Conservation (phyloP, 192 early-diverging fungal species). For the Backusella liffmaniae region DNA sequence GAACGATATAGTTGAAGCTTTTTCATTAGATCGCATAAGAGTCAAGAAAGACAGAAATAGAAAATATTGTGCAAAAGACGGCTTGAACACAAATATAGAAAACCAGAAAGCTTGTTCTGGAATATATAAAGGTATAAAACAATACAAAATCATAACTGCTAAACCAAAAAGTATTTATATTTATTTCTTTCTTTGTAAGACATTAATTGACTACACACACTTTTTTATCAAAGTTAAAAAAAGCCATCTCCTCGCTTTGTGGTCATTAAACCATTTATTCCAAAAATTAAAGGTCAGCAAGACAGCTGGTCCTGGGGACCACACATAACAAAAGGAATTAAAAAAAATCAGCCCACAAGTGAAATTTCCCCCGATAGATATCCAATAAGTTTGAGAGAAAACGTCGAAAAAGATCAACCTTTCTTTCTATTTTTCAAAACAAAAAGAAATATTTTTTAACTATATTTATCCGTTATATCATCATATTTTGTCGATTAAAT, state of each 20-base stretch:
- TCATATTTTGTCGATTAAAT: background rate
- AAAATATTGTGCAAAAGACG: background rate
- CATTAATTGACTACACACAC: background rate
- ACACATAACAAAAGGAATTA: slow-evolving; percentile 1
- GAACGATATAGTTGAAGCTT: background rate
- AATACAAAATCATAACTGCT: background rate
- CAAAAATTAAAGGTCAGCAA: slow-evolving; percentile 1
- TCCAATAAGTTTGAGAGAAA: background rate
- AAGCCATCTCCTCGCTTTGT: background rate
- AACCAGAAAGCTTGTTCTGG: background rate
- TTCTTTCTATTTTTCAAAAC: slow-evolving; percentile 5
- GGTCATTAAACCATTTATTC: background rate
- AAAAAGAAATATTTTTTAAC: background rate
- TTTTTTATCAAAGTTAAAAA: background rate
- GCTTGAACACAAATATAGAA: background rate
- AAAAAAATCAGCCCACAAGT: slow-evolving; percentile 18
- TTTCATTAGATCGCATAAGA: background rate
- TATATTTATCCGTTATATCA: background rate
- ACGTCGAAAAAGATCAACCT: background rate
- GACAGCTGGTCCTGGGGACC: background rate
- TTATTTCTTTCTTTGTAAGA: background rate
- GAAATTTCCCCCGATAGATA: slow-evolving; percentile 1
- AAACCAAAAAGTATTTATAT: background rate
- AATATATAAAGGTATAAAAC: background rate
- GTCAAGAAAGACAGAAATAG: background rate